Conservation (phyloP, 2,329 filamentous ascomycete species). For the Meredithiella fracta region DNA sequence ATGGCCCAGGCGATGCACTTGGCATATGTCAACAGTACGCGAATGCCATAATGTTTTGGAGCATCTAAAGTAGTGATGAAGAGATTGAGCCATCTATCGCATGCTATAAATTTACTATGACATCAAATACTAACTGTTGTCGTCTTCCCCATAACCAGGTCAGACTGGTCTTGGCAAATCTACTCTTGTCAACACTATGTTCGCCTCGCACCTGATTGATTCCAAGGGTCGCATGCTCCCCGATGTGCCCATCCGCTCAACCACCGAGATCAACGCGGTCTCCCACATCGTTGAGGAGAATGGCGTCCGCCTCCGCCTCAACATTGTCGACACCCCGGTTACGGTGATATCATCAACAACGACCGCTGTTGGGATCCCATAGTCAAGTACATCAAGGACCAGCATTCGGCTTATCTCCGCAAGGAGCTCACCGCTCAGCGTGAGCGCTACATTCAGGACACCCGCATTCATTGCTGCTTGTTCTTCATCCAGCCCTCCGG, state of each 20-base stretch:
- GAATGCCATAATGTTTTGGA: too few species aligned
- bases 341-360: constrained; percentile 98
- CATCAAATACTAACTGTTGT: neutral
- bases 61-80: too few species aligned
- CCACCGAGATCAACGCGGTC: constrained; percentile 93
- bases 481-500: constrained; percentile 99
- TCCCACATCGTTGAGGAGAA: constrained; percentile 99
- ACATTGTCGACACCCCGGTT: constrained; percentile 97
- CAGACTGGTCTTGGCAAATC: constrained; percentile 98
- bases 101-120: neutral
- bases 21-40: too few species aligned
- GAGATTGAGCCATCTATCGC: too few species aligned
- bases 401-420: constrained; percentile 96
- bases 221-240: constrained; percentile 90
- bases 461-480: constrained; percentile 95
- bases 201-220: constrained; percentile 97
- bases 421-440: constrained; percentile 99
- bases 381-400: constrained; percentile 99
- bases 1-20: neutral
- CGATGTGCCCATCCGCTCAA: constrained; percentile 83
- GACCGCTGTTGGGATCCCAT: constrained; percentile 99
- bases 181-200: constrained; percentile 99
- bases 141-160: constrained; percentile 37
- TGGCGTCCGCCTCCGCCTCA: constrained; percentile 87
- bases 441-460: constrained; percentile 98